phyloP scores from a whole-genome alignment of 805 yeast species.

The Kazachstania psychrophila region DNA sequence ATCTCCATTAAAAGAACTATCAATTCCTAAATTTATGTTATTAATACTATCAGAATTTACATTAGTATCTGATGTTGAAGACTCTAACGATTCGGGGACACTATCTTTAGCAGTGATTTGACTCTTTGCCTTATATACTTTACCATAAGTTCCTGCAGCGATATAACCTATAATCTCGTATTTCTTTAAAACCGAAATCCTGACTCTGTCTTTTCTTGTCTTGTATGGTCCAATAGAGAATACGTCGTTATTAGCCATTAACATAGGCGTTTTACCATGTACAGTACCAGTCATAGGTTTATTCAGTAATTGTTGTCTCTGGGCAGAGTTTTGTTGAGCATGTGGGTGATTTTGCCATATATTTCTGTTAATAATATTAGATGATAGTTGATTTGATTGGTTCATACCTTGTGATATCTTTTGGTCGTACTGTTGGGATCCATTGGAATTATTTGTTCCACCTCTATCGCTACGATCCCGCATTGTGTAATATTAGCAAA shows the following conservation, averaged over 20 bases:
- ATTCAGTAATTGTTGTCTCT: slow-evolving; percentile 7
- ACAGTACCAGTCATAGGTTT: slow-evolving; percentile 10
- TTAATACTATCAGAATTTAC: no score
- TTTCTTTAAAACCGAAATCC: slow-evolving; percentile 70
- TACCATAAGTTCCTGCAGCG: slow-evolving; percentile 98
- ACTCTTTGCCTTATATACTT: slow-evolving; percentile 80
- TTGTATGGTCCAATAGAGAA: slow-evolving; percentile 53
- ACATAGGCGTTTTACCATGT: slow-evolving; percentile 34
- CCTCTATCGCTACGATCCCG: not conserved
- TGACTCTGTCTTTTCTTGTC: slow-evolving; percentile 50
- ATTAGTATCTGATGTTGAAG: no score
- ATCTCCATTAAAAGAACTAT: no score
- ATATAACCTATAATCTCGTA: slow-evolving; percentile 89
- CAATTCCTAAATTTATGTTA: no score
- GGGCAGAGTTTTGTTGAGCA: slow-evolving; percentile 1
- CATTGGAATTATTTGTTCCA: not conserved
- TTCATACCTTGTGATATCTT: not conserved
- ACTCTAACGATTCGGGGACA: no score
- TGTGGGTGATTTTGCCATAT: slow-evolving; percentile 14
- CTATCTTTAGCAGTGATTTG: no score
- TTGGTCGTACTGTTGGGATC: not conserved
- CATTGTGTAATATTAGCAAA: no score
- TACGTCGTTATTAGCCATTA: slow-evolving; percentile 47
- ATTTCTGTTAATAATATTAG: slow-evolving; percentile 7
- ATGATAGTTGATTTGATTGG: slow-evolving; percentile 10